phyloP scores from a whole-genome alignment of 352 stramenopile genomes.

The Elongisporangium prolatum region DNA sequence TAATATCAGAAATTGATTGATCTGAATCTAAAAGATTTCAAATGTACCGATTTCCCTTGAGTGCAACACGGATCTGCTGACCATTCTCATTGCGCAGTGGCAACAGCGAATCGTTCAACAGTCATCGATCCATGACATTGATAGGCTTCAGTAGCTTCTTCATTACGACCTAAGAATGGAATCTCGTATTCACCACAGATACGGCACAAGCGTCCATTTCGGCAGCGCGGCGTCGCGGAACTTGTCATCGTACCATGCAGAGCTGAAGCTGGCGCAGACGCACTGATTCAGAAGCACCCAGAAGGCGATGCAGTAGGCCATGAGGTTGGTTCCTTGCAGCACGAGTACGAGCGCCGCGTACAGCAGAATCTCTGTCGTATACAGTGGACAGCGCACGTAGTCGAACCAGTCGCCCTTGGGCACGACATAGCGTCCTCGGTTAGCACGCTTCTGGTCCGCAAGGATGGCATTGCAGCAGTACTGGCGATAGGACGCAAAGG shows the following conservation, averaged over 20 bases:
- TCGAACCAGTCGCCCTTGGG: conserved; percentile 65
- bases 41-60: too few species aligned
- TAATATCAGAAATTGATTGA: too few species aligned
- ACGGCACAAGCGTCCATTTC: conserved; percentile 33
- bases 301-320: conserved; percentile 36
- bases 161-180: not conserved
- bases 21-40: too few species aligned
- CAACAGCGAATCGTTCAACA: not conserved
- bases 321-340: conserved; percentile 26
- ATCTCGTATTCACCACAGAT: conserved; percentile 19
- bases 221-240: conserved; percentile 40
- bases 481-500: conserved; percentile 53
- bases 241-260: conserved; percentile 52
- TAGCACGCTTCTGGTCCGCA: conserved; percentile 46
- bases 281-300: conserved; percentile 67
- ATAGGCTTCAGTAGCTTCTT: not conserved
- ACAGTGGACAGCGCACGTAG: conserved; percentile 54
- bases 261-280: conserved; percentile 48
- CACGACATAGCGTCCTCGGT: conserved; percentile 45
- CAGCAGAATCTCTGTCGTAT: conserved; percentile 58
- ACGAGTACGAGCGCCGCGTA: conserved; percentile 47
- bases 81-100: not conserved
- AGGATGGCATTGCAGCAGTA: conserved; percentile 49
- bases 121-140: too few species aligned
- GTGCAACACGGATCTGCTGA: not conserved